Conservation (phyloP, 1,139 yeast species). For the Lodderomyces jiufengensis region DNA sequence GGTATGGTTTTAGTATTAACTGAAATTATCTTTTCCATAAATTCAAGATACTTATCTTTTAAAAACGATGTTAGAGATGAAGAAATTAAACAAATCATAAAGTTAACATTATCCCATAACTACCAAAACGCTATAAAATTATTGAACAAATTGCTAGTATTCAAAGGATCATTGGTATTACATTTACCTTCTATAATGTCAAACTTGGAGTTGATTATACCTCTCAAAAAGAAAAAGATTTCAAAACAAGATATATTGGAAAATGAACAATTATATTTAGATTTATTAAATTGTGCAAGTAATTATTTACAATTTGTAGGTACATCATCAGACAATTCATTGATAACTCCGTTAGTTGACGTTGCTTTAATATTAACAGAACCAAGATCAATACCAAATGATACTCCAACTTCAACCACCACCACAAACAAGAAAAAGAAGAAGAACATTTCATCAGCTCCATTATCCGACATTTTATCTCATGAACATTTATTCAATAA, state of each 20-base stretch:
- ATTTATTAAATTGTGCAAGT: constrained; percentile 28
- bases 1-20: constrained; percentile 48
- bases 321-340: constrained; percentile 35
- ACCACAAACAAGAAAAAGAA: constrained; percentile 31
- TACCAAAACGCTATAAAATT: constrained; percentile 45
- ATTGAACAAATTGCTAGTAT: constrained; percentile 38
- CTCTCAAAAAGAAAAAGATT: constrained; percentile 38
- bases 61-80: constrained; percentile 59
- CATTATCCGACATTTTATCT: constrained; percentile 68
- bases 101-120: constrained; percentile 37
- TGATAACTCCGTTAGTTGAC: constrained; percentile 43
- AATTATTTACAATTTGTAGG: constrained; percentile 29
- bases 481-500: constrained; percentile 54
- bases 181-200: constrained; percentile 47
- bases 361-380: constrained; percentile 43
- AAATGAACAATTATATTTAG: constrained; percentile 29
- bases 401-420: background rate
- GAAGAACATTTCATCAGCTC: constrained; percentile 41
- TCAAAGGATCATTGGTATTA: constrained; percentile 46
- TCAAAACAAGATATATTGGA: constrained; percentile 27
- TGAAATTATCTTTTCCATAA: constrained; percentile 52
- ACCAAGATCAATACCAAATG: constrained; percentile 24
- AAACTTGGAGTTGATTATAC: constrained; percentile 52
- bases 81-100: constrained; percentile 36
- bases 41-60: constrained; percentile 50